Evolutionary conservation across 2,329 filamentous ascomycete genomes (phyloP), one percentile per base, ranked within the genome.

Genomic region (Didymella sp.): DNA sequence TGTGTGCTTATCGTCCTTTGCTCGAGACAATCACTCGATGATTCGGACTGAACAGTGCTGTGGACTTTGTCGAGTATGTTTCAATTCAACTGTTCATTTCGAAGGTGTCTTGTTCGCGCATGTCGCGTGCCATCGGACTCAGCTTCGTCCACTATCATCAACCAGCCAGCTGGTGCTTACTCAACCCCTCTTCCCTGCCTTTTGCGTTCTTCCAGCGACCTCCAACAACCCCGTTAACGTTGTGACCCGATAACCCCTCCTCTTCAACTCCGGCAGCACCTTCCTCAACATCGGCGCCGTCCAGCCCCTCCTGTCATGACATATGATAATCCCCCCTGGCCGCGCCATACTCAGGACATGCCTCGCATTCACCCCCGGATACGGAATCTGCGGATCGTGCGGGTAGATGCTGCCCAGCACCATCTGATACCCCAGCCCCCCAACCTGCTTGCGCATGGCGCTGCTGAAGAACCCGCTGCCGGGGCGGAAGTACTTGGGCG

Each of bases 321-420:
- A 93, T 48, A 96, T 88, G 59, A 96, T 87, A 55, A 96, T 89
- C 25, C 85, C 88, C 0, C 92, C 92, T 0, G 89, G 87, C 43
- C 85, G 80, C 31, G 89, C 80, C 89, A 92, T 92, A 77, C 90
- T 92, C 65, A 96, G 75, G 4, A 96, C 85, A 78, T 96, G 92
- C 63, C 80, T 81, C 7, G 90, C 88, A 76, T 96, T 96, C 49
- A 92, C 64, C 61, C 80, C 78, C 64, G 85, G 83, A 68, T 84
- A 88, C 9, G 81, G 80, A 56, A 96, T 88, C 80, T 96, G 92
- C n/a, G 92, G 87, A 77, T 96, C 92, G 78, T 96, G 92, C 5
- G 92, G 92, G 76, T 96, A 96, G 37, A 96, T 87, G 74, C 87
- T 88, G 2, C 92, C 92, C 35, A 96, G 78, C n/a, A 92, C 88